phyloP scores from a whole-genome alignment of 2,329 filamentous ascomycete genomes.

The Aspergillus sp. region DNA sequence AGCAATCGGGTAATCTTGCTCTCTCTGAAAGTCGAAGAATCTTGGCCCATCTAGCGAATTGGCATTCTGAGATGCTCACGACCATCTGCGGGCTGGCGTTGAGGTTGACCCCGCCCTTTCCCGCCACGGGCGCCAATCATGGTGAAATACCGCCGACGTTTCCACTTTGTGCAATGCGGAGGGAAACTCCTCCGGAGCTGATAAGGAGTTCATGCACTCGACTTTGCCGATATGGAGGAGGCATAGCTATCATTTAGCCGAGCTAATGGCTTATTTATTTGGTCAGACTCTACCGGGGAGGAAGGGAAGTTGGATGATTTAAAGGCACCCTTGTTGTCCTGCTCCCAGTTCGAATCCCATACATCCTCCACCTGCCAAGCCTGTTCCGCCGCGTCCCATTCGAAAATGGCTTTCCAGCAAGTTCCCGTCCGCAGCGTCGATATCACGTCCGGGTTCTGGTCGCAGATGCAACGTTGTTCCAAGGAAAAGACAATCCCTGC shows the following conservation, averaged over 20 bases:
- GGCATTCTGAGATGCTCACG: too few species aligned
- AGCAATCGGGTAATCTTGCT: not conserved
- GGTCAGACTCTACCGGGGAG: too few species aligned
- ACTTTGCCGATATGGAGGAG: too few species aligned
- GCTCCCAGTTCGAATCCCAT: not conserved
- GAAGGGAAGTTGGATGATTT: not conserved
- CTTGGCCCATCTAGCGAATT: too few species aligned
- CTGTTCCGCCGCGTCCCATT: not conserved
- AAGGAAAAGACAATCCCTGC: conserved; percentile 24
- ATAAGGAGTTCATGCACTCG: too few species aligned
- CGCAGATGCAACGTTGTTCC: conserved; percentile 24
- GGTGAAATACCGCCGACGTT: not conserved
- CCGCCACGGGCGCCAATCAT: not conserved
- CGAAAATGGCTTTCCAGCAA: conserved; percentile 5
- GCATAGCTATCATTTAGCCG: too few species aligned
- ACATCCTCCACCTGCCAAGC: not conserved
- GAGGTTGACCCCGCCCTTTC: not conserved
- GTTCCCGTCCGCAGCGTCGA: conserved; percentile 19
- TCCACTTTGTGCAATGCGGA: not conserved
- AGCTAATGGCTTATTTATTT: too few species aligned
- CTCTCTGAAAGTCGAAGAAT: not conserved
- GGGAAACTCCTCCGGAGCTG: not conserved
- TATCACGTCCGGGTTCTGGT: conserved; percentile 26
- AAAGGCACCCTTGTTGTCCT: not conserved
- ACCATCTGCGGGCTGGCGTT: too few species aligned